A percentile compares a stretch with the other conserved stretches of the same genome.
Evolutionary conservation across 768 basidiomycete genomes (phyloP).

Genomic region (Galerina marginata): DNA sequence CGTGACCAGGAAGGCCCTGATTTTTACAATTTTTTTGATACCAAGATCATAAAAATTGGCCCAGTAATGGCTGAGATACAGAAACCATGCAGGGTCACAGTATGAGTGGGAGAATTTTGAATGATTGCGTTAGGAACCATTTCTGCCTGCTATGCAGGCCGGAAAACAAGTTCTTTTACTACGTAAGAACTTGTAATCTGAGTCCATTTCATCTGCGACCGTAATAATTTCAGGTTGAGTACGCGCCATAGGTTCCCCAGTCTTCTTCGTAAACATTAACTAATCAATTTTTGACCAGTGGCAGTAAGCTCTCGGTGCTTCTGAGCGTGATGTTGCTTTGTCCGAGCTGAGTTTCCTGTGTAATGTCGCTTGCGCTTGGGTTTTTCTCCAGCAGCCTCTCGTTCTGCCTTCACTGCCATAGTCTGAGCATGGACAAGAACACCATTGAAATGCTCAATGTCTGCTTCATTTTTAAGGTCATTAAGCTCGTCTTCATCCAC

Average conservation of each 20-base stretch:
- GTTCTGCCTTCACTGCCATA: slow-evolving; percentile 1
- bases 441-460: background rate
- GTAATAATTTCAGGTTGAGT: background rate
- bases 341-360: slow-evolving; percentile 17
- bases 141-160: too few relatives aligned
- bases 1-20: too few relatives aligned
- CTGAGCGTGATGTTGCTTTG: slow-evolving; percentile 9
- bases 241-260: background rate
- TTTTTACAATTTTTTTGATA: too few relatives aligned
- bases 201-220: background rate
- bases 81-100: too few relatives aligned
- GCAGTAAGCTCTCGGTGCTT: slow-evolving; percentile 5
- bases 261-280: slow-evolving; percentile 4
- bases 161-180: too few relatives aligned
- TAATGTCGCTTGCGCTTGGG: slow-evolving; percentile 11
- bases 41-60: too few relatives aligned
- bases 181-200: too few relatives aligned
- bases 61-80: too few relatives aligned
- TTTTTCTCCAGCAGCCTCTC: background rate
- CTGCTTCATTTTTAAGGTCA: background rate
- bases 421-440: background rate
- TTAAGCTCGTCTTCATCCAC: background rate
- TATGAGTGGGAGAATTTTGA: too few relatives aligned
- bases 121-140: too few relatives aligned
- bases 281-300: slow-evolving; percentile 8